phyloP scores from a whole-genome alignment of 257 asterid species.

The Przewalskia tangutica region DNA sequence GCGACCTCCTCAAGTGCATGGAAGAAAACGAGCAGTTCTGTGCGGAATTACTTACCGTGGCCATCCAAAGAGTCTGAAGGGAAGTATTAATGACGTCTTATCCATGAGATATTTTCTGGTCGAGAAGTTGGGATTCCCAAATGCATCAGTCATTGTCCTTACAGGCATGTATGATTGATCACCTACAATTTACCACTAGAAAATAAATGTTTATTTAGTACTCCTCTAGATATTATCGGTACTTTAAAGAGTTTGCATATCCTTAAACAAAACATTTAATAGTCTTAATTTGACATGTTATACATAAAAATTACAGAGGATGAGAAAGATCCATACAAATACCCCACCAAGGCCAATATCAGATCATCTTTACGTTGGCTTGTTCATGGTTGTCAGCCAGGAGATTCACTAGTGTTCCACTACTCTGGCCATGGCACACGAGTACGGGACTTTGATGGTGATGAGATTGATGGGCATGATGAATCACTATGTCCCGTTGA shows the following conservation, averaged over 20 bases:
- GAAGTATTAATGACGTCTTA: conserved; percentile 50
- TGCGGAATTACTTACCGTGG: conserved; percentile 60
- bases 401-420: conserved; percentile 79
- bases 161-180: conserved; percentile 35
- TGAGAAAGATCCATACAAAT: conserved; percentile 22
- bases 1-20: conserved; percentile 23
- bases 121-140: conserved; percentile 47
- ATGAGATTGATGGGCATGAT: conserved; percentile 25
- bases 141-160: conserved; percentile 43
- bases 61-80: conserved; percentile 37
- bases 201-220: neutral
- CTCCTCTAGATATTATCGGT: too few species aligned
- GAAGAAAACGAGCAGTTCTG: conserved; percentile 52
- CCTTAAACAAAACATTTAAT: neutral
- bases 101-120: conserved; percentile 47
- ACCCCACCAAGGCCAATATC: conserved; percentile 72
- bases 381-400: conserved; percentile 50
- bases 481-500: conserved; percentile 55
- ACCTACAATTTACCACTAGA: neutral
- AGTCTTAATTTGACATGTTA: neutral
- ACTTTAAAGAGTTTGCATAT: neutral
- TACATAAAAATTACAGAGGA: conserved; percentile 41
- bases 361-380: conserved; percentile 59
- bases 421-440: conserved; percentile 80
- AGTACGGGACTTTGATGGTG: conserved; percentile 53